Percentiles rank a stretch among this genome's conserved stretches.
Evolutionary conservation across 2,329 filamentous ascomycete genomes (phyloP).

Genomic region (Venturia pyrina): DNA sequence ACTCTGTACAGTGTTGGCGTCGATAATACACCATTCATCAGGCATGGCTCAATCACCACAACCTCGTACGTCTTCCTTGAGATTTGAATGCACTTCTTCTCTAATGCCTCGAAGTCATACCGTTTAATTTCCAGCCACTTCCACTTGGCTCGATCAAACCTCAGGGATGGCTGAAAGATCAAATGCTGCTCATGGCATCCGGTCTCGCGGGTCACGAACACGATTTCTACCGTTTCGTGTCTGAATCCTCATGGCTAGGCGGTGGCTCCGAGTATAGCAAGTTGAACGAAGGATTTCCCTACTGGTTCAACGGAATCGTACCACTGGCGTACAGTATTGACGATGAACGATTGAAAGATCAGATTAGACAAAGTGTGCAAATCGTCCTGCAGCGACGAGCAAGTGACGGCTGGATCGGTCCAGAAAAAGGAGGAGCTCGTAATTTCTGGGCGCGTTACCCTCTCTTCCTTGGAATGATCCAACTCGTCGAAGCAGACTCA

Average conservation of each 20-base stretch:
- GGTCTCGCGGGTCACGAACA: constrained; percentile 45
- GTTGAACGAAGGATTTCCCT: constrained; percentile 46
- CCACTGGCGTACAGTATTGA: constrained; percentile 44
- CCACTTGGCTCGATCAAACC: constrained; percentile 42
- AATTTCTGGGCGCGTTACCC: constrained; percentile 46
- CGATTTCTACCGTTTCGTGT: constrained; percentile 48
- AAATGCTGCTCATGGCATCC: constrained; percentile 38
- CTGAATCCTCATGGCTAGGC: constrained; percentile 42
- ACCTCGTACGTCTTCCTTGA: not conserved
- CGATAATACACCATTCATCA: constrained; percentile 5
- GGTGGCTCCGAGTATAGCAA: constrained; percentile 42
- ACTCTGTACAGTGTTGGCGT: not conserved
- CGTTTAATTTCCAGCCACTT: constrained; percentile 30
- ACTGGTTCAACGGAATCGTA: constrained; percentile 50
- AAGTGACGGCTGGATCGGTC: constrained; percentile 50
- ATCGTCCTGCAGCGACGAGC: constrained; percentile 40
- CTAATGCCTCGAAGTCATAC: constrained; percentile 12
- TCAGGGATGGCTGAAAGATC: constrained; percentile 42
- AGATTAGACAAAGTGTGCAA: constrained; percentile 36
- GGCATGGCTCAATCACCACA: not conserved
- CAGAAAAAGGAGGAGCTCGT: constrained; percentile 34
- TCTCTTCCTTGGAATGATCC: constrained; percentile 41
- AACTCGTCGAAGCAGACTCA: constrained; percentile 39
- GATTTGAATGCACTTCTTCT: not conserved
- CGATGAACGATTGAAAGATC: constrained; percentile 39